These are phyloP conservation scores for Phytophthora litchii DNA, from an alignment of 352 stramenopile species.

Conservation along the genomic window DNA sequence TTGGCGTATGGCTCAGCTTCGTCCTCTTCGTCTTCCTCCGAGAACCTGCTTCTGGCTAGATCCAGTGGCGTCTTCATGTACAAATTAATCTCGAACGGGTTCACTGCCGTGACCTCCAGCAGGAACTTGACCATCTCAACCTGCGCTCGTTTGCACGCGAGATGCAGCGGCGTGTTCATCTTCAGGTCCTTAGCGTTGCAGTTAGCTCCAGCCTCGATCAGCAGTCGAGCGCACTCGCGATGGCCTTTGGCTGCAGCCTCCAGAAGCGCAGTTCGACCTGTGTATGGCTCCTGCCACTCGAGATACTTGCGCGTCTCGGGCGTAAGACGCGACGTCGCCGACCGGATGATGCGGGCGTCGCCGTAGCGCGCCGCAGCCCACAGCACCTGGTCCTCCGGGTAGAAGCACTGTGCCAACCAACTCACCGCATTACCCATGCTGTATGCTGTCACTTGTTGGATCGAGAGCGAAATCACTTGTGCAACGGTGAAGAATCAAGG, in stretches of 20 bases:
- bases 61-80: slow-evolving; percentile 56
- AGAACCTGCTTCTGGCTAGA: slow-evolving; percentile 41
- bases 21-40: slow-evolving; percentile 30
- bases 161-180: slow-evolving; percentile 60
- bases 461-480: slow-evolving; percentile 17
- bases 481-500: neutral
- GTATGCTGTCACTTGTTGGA: slow-evolving; percentile 1
- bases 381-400: slow-evolving; percentile 58
- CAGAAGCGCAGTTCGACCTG: slow-evolving; percentile 47
- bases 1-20: slow-evolving; percentile 39
- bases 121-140: slow-evolving; percentile 51
- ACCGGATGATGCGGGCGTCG: slow-evolving; percentile 44
- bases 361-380: slow-evolving; percentile 54
- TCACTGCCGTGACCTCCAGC: slow-evolving; percentile 40
- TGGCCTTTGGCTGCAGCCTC: slow-evolving; percentile 49
- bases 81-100: slow-evolving; percentile 55
- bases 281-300: slow-evolving; percentile 65
- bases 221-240: slow-evolving; percentile 47
- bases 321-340: slow-evolving; percentile 42
- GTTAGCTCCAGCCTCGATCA: slow-evolving; percentile 54
- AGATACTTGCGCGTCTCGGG: slow-evolving; percentile 46
- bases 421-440: slow-evolving; percentile 53
- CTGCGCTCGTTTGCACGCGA: slow-evolving; percentile 54
- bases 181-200: slow-evolving; percentile 55
- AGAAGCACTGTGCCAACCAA: slow-evolving; percentile 62